phyloP scores from a whole-genome alignment of 805 yeast genomes.

The Lachancea sp. region DNA sequence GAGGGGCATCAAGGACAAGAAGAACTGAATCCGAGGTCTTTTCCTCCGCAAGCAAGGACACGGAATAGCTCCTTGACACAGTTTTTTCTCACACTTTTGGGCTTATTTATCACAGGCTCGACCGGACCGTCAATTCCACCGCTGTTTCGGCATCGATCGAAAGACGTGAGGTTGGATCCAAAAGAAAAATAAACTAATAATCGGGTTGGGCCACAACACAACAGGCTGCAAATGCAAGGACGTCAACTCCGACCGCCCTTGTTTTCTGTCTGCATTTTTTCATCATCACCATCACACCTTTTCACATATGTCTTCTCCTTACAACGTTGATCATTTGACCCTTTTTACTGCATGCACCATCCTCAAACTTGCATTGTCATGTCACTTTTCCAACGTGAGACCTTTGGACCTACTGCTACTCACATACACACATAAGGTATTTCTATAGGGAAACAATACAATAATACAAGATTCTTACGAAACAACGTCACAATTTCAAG shows the following conservation, averaged over 20 bases:
- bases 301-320: background rate
- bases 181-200: no score
- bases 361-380: background rate
- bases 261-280: no score
- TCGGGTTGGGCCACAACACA: no score
- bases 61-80: background rate
- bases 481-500: no score
- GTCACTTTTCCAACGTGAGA: background rate
- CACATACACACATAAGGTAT: background rate
- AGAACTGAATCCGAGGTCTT: conserved; percentile 5
- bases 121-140: no score
- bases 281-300: background rate
- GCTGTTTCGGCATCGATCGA: no score
- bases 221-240: no score
- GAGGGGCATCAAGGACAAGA: conserved; percentile 54
- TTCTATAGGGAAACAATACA: background rate
- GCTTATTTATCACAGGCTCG: background rate
- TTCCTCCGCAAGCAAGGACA: background rate
- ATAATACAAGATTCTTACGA: no score
- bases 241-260: no score
- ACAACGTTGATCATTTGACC: background rate
- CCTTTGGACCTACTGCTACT: background rate
- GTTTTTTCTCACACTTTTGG: background rate
- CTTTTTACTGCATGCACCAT: no score
- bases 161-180: no score